Evolutionary conservation across 2,329 filamentous ascomycete species (phyloP).

Genomic region (Trichoderma lentiforme): DNA sequence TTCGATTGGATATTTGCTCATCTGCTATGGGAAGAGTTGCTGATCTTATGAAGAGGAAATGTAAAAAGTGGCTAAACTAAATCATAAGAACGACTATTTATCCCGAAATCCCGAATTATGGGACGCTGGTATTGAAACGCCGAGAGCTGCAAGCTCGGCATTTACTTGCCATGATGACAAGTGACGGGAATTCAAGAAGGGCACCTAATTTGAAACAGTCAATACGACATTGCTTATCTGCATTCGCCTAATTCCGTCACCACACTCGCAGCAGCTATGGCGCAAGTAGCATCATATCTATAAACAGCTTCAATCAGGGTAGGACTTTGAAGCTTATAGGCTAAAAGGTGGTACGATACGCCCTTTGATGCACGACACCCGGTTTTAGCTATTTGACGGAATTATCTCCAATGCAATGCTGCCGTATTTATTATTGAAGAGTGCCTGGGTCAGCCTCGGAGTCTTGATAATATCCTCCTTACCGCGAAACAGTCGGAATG

Average conservation of each 20-base stretch:
- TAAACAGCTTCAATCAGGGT: neutral
- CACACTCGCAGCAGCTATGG: neutral
- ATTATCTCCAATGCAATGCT: neutral
- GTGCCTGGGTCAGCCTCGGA: neutral
- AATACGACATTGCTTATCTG: neutral
- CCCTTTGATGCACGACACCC: neutral
- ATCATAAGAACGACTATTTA: neutral
- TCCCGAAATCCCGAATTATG: neutral
- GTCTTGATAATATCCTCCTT: neutral
- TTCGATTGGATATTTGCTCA: neutral
- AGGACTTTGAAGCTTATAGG: neutral
- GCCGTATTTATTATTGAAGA: neutral
- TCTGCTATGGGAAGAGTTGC: neutral
- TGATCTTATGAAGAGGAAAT: neutral
- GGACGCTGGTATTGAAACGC: neutral
- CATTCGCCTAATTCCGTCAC: neutral
- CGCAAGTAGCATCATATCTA: neutral
- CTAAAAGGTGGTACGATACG: neutral
- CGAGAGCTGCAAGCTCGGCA: neutral
- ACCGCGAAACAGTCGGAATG: neutral
- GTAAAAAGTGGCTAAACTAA: neutral
- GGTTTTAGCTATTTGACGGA: neutral
- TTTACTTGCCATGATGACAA: neutral
- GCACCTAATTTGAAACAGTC: neutral
- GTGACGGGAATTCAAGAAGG: neutral